Base-by-base conservation (phyloP, 23 red algal species). In the Gracilaria gracilis region DNA sequence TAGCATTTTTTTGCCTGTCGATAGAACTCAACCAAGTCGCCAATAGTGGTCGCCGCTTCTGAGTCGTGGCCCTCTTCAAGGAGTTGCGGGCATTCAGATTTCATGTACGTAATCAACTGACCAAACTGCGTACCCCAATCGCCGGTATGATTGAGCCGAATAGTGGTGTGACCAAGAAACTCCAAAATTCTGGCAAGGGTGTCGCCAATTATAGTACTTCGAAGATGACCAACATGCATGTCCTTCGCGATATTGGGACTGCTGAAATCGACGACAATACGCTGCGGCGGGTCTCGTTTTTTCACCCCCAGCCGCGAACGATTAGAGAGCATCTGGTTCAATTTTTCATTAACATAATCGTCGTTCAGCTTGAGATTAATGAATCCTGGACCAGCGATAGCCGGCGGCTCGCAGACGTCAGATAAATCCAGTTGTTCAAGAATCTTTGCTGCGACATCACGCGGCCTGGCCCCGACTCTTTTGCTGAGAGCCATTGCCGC, bases 81-180 rank as follows among this genome's bases (percentile, higher is more conserved):
- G 19, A 95, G 48, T 37, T 98, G 82, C 35, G 97, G 97, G 21
- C 76, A 88, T 75, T 90, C 89, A 67, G 93, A 53, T 66, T 89
- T 80, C 88, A 99, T 86, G 80, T 96, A 95, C 39, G 80, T 86
- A 47, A 99, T 99, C 71, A 99, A 66, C 91, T 96, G 95, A 17
- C 97, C 97, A 62, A 99, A 99, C 79, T 99, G 97, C 17, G 97
- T 99, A 24, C 97, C 97, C 97, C 97, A 99, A 67, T 99, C 97
- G 1, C 97, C 97, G 23, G 95, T 94, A 57, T 99, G 97, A 80
- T 99, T 99, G 79, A 99, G 85, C 11, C 97, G 94, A 48, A 99
- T 74, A 17, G 95, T 95, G 20, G 57, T 55, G 59, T 99, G 97
- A 31, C 97, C 97, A 4, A 99, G 91, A 89, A 96, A 99, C 79